These are phyloP conservation scores for Aspergillus amoenus DNA, from an alignment of 2,329 filamentous ascomycete species.

Conservation along the genomic window DNA sequence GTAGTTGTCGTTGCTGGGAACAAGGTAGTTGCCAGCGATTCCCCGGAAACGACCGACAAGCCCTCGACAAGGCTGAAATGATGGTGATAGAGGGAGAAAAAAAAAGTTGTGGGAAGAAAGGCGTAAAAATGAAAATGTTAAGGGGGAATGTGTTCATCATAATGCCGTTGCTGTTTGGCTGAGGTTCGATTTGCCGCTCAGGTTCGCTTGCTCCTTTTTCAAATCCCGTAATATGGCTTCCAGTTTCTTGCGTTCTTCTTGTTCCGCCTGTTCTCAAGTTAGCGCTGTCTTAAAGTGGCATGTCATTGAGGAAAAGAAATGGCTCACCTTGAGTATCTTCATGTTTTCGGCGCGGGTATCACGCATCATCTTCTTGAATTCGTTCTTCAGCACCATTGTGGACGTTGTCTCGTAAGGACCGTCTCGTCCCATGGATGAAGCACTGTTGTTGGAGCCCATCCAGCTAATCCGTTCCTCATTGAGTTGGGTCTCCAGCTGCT, in stretches of 20 bases:
- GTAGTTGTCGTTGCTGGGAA: neutral
- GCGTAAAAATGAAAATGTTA: neutral
- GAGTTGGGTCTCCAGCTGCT: constrained; percentile 62
- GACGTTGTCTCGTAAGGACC: constrained; percentile 59
- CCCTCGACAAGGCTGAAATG: neutral
- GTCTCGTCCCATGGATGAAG: constrained; percentile 38
- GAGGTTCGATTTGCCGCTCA: constrained; percentile 32
- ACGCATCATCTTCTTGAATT: constrained; percentile 80
- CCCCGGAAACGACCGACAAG: neutral
- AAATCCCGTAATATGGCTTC: constrained; percentile 60
- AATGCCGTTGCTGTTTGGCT: constrained; percentile 35
- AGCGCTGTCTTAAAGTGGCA: constrained; percentile 11
- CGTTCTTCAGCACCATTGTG: constrained; percentile 67
- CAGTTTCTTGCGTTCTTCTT: constrained; percentile 68
- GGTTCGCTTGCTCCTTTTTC: constrained; percentile 41
- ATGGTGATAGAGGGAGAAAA: neutral
- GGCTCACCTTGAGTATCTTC: constrained; percentile 63
- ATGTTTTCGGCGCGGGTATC: constrained; percentile 67
- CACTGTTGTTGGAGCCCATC: constrained; percentile 59
- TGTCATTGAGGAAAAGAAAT: neutral
- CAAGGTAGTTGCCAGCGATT: neutral
- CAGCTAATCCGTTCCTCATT: constrained; percentile 67
- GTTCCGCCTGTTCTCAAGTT: constrained; percentile 57
- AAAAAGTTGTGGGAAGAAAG: neutral
- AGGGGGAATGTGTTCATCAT: constrained; percentile 19